Evolutionary conservation across 164 flowering plant genomes (phyloP), one percentile per base, ranked within the genome.

Genomic region (Litsea cubeba): DNA sequence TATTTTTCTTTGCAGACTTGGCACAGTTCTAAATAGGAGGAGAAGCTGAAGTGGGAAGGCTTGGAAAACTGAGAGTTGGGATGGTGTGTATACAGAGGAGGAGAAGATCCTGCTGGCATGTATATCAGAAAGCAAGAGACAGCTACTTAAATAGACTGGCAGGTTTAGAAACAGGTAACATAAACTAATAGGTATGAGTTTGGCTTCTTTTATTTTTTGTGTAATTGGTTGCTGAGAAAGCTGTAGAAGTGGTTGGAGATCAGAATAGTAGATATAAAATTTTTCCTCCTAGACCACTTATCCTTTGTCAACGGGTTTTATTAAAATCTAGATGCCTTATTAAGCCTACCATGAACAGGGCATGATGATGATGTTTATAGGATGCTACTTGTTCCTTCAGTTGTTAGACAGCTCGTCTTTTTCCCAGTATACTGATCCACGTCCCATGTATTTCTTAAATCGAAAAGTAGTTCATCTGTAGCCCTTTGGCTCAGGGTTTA

Each of bases 301-400:
- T 80, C 24, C 72, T 80, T 58, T 74, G 90, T 85, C 88, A 86
- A 87, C 88, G 80, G 65, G 69, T 69, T 58, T 24, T 76, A 60
- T 82, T 71, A 77, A 76, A 79, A 73, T 75, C 71, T 70, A 75
- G 62, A 62, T 67, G 64, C 22, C 71, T 50, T 69, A 22, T 64
- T 73, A 73, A 68, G 87, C 81, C 74, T 80, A 79, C 80, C 82
- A 75, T 83, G 80, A 83, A 75, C 71, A 72, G 25, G 69, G 69
- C 68, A 71, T 78, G 91, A 87, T 72, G 91, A 87, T 72, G 91
- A 85, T 86, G 84, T 75, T 90, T 90, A 89, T 80, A 75, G 79
- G 91, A 84, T 86, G 83, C 77, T 90, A 89, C 90, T 78, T 76
- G 79, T 80, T 8, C 81, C 80, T 77, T 77, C 64, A 72, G 71